phyloP scores from a whole-genome alignment of 2,329 filamentous ascomycete species.

The Tolypocladium paradoxum region DNA sequence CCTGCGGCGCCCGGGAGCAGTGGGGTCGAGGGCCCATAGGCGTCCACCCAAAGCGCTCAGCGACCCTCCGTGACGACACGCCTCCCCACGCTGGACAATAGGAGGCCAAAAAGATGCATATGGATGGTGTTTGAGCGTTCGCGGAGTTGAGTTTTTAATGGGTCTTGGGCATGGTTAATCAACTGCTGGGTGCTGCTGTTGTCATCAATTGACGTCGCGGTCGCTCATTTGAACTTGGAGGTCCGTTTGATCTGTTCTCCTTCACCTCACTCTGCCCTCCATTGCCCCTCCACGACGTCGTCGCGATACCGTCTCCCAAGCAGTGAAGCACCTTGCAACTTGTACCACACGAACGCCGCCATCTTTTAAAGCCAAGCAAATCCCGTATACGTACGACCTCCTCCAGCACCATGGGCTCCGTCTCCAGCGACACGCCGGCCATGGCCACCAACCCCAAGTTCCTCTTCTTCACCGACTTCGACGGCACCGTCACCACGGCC shows the following conservation, averaged over 20 bases:
- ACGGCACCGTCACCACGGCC: slow-evolving; percentile 79
- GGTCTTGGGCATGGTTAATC: not conserved
- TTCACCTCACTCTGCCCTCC: slow-evolving; percentile 3
- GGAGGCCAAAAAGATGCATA: not conserved
- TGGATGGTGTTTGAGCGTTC: not conserved
- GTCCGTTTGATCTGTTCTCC: not conserved
- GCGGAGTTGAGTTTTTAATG: slow-evolving; percentile 2
- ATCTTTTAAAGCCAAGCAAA: not conserved
- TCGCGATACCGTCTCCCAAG: not conserved
- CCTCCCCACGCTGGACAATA: not conserved
- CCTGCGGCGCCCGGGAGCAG: not conserved
- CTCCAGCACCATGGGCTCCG: slow-evolving; percentile 28
- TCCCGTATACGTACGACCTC: not conserved
- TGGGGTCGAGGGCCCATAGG: not conserved
- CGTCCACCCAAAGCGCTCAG: slow-evolving; percentile 1
- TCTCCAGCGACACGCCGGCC: slow-evolving; percentile 38
- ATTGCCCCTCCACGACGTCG: slow-evolving; percentile 1
- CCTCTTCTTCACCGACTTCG: slow-evolving; percentile 99
- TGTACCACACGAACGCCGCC: too few species aligned
- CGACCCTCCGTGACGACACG: slow-evolving; percentile 9
- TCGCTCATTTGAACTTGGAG: not conserved
- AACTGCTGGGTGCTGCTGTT: not conserved
- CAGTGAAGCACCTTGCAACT: too few species aligned
- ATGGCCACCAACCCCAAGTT: slow-evolving; percentile 65
- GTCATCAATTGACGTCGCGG: slow-evolving; percentile 1